Evolutionary conservation across 2,329 filamentous ascomycete genomes (phyloP), one percentile per base, ranked within the genome.

Genomic region (Venturia aucupariae): DNA sequence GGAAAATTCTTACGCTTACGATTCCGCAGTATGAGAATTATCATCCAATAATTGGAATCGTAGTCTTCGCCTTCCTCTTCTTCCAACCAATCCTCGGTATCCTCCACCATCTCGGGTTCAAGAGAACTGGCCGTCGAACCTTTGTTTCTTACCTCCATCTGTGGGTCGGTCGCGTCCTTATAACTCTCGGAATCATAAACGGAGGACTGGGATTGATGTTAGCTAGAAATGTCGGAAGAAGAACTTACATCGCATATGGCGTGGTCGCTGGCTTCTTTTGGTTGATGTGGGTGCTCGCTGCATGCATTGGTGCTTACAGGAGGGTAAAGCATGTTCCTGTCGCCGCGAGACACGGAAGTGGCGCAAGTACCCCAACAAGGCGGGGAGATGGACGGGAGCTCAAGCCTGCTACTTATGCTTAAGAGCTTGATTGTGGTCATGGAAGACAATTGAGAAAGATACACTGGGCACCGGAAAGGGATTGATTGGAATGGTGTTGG

Each of bases 21-120:
- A 27, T 4, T 10, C 39, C 7, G 69, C 62, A 77, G 64, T 65
- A 80, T 11, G 65, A 73, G 55, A 70, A 73, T 54, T 73, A 79
- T 55, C 83, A 85, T 66, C 75, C 80, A 0, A 77, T 83, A 67
- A 82, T 85, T 62, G 83, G 82, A n/a, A 76, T 82, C 6, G 70
- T 83, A 10, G 75, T 83, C 3, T 72, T 85, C 44, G 72, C 72
- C 0, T 67, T 75, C 8, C 70, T 89, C 3, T 75, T 86, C 13
- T 81, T 87, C 67, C 81, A 84, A 67, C 83, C 82, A 0, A 69
- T 79, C 2, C 73, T 82, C 44, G 83, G 83, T 2, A 69, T 78
- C 19, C 66, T 82, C 2, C 83, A 85, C 67, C 83, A 85, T 68
- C 66, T 72, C 3, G 68, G 79, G 46, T 85, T 79, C 74, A 78